Percentiles rank a stretch among this genome's conserved stretches.
phyloP scores from a whole-genome alignment of 2,329 filamentous ascomycete genomes.

The Arachnomyces sp. region DNA sequence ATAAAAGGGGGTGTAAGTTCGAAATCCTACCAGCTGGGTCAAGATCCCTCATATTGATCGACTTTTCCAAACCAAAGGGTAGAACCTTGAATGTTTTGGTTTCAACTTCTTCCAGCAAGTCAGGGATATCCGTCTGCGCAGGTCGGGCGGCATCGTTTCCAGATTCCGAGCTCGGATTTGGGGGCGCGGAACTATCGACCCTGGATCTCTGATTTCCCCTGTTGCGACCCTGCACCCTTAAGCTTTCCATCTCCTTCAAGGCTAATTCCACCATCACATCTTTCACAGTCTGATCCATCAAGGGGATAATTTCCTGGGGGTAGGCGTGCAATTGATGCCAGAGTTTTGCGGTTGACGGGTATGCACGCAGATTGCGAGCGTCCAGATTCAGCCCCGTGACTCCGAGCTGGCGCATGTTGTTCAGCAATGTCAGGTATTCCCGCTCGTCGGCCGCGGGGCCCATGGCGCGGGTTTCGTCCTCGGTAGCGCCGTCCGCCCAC shows the following conservation, averaged over 20 bases:
- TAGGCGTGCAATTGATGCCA: slow-evolving; percentile 94
- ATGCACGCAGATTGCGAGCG: slow-evolving; percentile 79
- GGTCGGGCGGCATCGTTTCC: slow-evolving; percentile 39
- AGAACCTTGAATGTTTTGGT: slow-evolving; percentile 74
- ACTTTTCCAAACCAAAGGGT: slow-evolving; percentile 78
- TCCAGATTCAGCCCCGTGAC: slow-evolving; percentile 80
- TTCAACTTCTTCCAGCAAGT: slow-evolving; percentile 68
- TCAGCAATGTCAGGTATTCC: slow-evolving; percentile 75
- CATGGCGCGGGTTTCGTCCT: slow-evolving; percentile 61
- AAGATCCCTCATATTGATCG: slow-evolving; percentile 84
- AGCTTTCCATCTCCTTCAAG: slow-evolving; percentile 64
- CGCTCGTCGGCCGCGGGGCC: slow-evolving; percentile 65
- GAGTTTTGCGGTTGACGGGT: slow-evolving; percentile 83
- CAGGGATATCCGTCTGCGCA: slow-evolving; percentile 48
- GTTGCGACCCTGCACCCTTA: slow-evolving; percentile 45
- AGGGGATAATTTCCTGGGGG: slow-evolving; percentile 87
- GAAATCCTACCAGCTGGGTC: slow-evolving; percentile 63
- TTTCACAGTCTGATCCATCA: slow-evolving; percentile 92
- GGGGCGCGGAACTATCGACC: slow-evolving; percentile 62
- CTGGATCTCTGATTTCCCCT: slow-evolving; percentile 37
- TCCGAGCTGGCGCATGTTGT: slow-evolving; percentile 84
- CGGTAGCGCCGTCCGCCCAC: slow-evolving; percentile 75
- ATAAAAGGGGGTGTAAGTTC: background rate
- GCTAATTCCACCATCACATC: slow-evolving; percentile 89
- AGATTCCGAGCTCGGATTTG: slow-evolving; percentile 71